Base-by-base conservation (phyloP, 768 basidiomycete genomes). In the Lactifluus hygrophoroides region DNA sequence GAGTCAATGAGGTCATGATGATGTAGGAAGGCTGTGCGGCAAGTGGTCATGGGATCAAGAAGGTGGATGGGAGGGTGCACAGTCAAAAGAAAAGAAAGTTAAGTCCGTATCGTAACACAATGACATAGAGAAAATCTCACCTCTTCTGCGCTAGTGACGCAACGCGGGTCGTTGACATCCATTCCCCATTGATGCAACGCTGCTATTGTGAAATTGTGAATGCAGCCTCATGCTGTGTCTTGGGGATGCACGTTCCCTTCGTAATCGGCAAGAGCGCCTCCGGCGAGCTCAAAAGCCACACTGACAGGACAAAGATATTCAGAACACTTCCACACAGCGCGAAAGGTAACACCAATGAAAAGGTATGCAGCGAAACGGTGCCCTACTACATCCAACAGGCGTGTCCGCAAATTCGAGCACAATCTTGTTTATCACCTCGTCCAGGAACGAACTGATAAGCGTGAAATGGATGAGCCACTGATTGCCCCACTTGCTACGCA, bases 181-280 rank as follows among this genome's bases (percentile, higher is more conserved):
- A 93, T 85, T 60, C 89, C 87, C 93, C 93, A 95, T 68, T 95
- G 93, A 69, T 94, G 93, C 25, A 94, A 75, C 17, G 93, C 92
- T 2, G 90, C 88, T 54, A n/a, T n/a, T n/a, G n/a, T n/a, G n/a
- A n/a, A n/a, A 95, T 83, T 2, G 88, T 93, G 72, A 92, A 95
- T 9, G 80, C 69, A 1, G 89, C 86, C 69, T 91, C 79, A 48
- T 93, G 84, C 66, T 91, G 88, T 11, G 79, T 76, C 68, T 84
- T 84, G 3, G 91, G 90, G 14, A 92, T 71, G 64, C 88, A 90
- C 13, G 77, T 84, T 62, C n/a, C 85, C 77, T 56, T 88, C 85
- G 58, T 80, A 82, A 68, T 93, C 90, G 0, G 71, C 69, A 40
- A 90, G 79, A 1, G 88, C 88, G 17, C 90, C 90, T 2, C 88